Evolutionary conservation across 176 grass and related monocot genomes (phyloP).

Genomic region (Aegilops bicornis): DNA sequence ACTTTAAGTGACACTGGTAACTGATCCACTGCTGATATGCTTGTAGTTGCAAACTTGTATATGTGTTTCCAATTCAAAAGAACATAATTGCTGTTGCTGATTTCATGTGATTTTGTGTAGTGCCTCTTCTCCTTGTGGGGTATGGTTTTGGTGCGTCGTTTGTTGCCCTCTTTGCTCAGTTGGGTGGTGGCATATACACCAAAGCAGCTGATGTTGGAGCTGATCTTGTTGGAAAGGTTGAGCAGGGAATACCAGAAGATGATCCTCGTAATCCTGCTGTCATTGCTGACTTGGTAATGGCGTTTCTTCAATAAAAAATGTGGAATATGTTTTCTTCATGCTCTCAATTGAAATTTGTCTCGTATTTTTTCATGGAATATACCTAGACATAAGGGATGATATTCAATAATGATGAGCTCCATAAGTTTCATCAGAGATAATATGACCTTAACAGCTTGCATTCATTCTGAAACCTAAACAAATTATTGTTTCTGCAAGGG

Average conservation of each 20-base stretch:
- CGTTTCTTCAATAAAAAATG: slow-evolving; percentile 22
- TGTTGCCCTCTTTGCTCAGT: slow-evolving; percentile 98
- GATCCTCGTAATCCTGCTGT: slow-evolving; percentile 99
- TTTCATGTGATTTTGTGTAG: slow-evolving; percentile 54
- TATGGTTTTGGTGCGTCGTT: slow-evolving; percentile 99
- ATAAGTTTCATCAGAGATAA: slow-evolving; percentile 8
- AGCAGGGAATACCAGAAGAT: slow-evolving; percentile 99
- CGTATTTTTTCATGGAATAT: slow-evolving; percentile 22
- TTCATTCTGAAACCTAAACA: background rate
- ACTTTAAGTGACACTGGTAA: background rate
- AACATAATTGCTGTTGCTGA: slow-evolving; percentile 14
- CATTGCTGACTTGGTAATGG: slow-evolving; percentile 96
- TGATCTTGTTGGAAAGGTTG: slow-evolving; percentile 98
- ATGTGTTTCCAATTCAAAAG: background rate
- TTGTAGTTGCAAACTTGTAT: slow-evolving; percentile 12
- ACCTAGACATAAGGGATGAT: background rate
- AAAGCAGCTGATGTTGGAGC: slow-evolving; percentile 99
- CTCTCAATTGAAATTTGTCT: background rate
- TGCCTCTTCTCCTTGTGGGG: slow-evolving; percentile 99
- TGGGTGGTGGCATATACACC: slow-evolving; percentile 98
- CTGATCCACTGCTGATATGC: slow-evolving; percentile 8
- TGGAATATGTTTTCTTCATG: background rate
- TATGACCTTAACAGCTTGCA: background rate
- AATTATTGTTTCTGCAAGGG: background rate
- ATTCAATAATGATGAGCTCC: background rate